A percentile compares a stretch with the other conserved stretches of the same genome.
phyloP scores from a whole-genome alignment of 148 eudicot species.

The Rhododendron molle region DNA sequence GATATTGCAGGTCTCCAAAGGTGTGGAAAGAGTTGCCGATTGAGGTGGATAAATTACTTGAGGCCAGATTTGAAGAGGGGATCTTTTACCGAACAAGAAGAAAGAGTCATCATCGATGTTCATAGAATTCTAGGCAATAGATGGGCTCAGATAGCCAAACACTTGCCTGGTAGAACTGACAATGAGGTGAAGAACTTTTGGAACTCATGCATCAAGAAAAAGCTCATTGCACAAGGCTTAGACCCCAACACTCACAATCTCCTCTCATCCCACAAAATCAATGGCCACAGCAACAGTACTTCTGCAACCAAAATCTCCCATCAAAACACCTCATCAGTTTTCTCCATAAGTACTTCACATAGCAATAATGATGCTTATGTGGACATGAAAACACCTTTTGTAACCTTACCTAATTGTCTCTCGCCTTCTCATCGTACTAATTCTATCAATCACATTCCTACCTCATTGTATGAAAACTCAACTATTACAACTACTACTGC shows the following conservation, averaged over 20 bases:
- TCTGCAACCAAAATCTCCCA: conserved; percentile 6
- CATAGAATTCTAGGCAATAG: conserved; percentile 43
- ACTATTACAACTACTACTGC: background rate
- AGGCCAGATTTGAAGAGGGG: conserved; percentile 47
- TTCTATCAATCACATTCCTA: background rate
- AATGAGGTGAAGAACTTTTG: conserved; percentile 46
- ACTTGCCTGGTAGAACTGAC: conserved; percentile 43
- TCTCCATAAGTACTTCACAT: conserved; percentile 9
- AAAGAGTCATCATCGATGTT: conserved; percentile 36
- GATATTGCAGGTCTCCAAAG: conserved; percentile 30
- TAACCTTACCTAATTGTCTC: background rate
- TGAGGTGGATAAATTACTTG: conserved; percentile 40
- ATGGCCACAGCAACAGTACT: background rate
- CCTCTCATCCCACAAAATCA: conserved; percentile 19
- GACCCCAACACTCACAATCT: conserved; percentile 55
- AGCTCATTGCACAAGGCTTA: conserved; percentile 47
- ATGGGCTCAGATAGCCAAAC: conserved; percentile 49
- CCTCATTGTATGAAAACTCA: conserved; percentile 1
- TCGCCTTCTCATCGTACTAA: background rate
- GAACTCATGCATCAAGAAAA: conserved; percentile 46
- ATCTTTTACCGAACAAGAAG: conserved; percentile 40
- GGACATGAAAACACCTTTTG: conserved; percentile 16
- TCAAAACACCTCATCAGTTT: conserved; percentile 10
- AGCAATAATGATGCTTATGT: conserved; percentile 1
- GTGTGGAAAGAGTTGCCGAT: conserved; percentile 44